Conservation (phyloP, 1,284 basidiomycete genomes). For the Cryptococcus deneoformans region DNA sequence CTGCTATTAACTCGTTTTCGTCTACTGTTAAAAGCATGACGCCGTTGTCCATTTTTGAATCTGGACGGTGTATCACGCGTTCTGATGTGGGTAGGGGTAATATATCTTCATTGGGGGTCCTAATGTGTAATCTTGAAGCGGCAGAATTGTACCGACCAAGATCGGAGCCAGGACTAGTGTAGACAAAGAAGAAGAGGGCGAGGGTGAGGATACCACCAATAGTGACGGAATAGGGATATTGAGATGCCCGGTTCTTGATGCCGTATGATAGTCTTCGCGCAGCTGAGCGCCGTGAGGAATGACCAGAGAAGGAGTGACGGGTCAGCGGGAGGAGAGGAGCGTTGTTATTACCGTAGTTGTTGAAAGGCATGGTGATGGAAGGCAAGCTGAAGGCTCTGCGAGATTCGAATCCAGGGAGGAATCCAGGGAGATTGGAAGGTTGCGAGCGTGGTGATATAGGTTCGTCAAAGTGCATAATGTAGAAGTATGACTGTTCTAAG, state of each 20-base stretch:
- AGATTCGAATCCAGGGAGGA: not conserved
- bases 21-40: not conserved
- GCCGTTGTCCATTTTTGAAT: not conserved
- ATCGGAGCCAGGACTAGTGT: conserved; percentile 5
- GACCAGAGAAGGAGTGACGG: not conserved
- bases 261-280: conserved; percentile 28
- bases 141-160: not conserved
- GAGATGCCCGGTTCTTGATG: conserved; percentile 22
- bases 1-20: conserved; percentile 1
- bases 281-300: conserved; percentile 3
- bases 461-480: no score
- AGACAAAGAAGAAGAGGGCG: conserved; percentile 18
- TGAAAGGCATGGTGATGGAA: not conserved
- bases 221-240: conserved; percentile 19
- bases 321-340: conserved; percentile 8
- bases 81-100: not conserved
- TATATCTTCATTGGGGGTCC: no score
- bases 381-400: not conserved
- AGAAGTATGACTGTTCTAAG: no score
- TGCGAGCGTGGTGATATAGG: no score
- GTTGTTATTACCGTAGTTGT: not conserved
- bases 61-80: no score
- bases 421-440: not conserved
- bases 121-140: not conserved
- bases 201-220: conserved; percentile 21